Evolutionary conservation across 1,284 basidiomycete species (phyloP), one percentile per base, ranked within the genome.

Genomic region (Ganoderma sp.): DNA sequence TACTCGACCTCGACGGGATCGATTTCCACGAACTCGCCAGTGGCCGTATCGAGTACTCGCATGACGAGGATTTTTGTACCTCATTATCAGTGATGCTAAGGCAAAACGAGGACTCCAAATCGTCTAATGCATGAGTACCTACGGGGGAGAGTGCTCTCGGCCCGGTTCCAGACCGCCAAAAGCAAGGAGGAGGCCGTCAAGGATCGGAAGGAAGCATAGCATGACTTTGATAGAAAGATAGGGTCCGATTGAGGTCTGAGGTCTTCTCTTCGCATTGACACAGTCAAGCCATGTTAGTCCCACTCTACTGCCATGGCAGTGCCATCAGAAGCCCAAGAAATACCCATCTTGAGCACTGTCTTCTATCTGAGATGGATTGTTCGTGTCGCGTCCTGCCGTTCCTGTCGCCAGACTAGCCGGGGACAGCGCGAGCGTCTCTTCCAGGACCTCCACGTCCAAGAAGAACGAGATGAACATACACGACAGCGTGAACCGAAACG

Each of bases 401-500:
- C 12, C 48, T 5, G n/a, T 50, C 7, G 22, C n/a, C 48, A 3
- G 8, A 25, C 48, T 43, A 6, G 42, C 42, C 5, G 3, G 48
- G n/a, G 48, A 25, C 12, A 10, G 17, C 19, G 19, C 48, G 22
- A 25, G 15, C n/a, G 19, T n/a, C 48, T 50, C 48, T 9, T 50
- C 22, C 48, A 50, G 12, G 8, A 50, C 48, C 48, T 25, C 48
- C n/a, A 50, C 48, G 48, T 50, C 48, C 48, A 50, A n/a, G 32
- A 50, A 50, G 48, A 50, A 50, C 6, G 48, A 50, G 15, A 50
- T 22, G 48, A 50, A 50, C 48, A 50, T 50, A n/a, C 22, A 50
- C 48, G 48, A 50, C 48, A 50, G n/a, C n/a, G 48, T 50, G 48
- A 50, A 50, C n/a, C n/a, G 48, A n/a, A 50, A n/a, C n/a, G 22